Conservation (phyloP, 352 stramenopile genomes). For the Phytopythium kandeliae region DNA sequence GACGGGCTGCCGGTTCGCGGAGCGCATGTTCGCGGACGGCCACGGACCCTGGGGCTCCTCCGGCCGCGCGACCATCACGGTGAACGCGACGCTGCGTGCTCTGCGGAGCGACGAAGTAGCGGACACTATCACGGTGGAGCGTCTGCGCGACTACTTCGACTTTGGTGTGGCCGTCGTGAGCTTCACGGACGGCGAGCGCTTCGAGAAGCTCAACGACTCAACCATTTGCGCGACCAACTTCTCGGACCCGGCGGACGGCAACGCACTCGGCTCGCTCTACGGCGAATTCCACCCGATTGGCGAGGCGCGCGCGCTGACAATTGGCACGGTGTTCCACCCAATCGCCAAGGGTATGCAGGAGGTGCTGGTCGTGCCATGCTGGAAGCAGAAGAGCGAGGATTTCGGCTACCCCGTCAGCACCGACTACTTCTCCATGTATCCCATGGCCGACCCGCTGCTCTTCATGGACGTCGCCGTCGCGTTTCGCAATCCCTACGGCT, state of each 20-base stretch:
- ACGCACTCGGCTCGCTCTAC: conserved; percentile 37
- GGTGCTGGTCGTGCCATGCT: conserved; percentile 66
- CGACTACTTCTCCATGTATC: conserved; percentile 62
- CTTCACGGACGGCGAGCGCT: conserved; percentile 43
- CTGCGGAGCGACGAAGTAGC: conserved; percentile 49
- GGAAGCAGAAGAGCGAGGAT: conserved; percentile 75
- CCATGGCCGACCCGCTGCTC: conserved; percentile 67
- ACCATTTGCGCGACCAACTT: conserved; percentile 62
- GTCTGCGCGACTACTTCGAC: conserved; percentile 75
- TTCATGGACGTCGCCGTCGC: conserved; percentile 50
- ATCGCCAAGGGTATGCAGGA: conserved; percentile 47
- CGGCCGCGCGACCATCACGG: conserved; percentile 35
- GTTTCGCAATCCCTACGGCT: conserved; percentile 83
- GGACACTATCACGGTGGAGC: conserved; percentile 61
- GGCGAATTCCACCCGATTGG: conserved; percentile 50
- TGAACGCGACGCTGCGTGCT: conserved; percentile 45
- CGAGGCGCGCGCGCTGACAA: conserved; percentile 27
- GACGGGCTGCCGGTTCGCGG: conserved; percentile 57
- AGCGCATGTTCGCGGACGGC: conserved; percentile 77
- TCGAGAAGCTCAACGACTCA: conserved; percentile 44
- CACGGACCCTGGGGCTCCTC: conserved; percentile 38
- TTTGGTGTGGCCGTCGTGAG: conserved; percentile 61
- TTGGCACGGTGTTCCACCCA: conserved; percentile 51
- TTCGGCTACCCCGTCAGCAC: conserved; percentile 73
- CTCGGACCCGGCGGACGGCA: conserved; percentile 26